Conservation (phyloP, 768 basidiomycete genomes). For the Ephemerocybe angulata region DNA sequence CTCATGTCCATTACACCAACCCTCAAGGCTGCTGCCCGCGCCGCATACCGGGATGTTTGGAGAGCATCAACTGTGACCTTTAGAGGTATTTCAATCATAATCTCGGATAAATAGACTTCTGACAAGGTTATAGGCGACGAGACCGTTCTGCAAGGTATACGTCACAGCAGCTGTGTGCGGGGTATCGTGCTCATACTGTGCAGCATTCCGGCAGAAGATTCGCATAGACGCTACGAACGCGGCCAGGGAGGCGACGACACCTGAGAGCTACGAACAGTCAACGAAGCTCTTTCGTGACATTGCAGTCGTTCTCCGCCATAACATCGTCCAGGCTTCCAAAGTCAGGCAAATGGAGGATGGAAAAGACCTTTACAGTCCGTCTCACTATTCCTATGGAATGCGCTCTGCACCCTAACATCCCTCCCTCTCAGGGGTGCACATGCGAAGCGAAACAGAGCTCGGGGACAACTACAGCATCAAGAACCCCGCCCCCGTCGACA, state of each 20-base stretch:
- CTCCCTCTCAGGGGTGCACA: slow-evolving; percentile 51
- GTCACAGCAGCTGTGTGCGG: slow-evolving; percentile 1
- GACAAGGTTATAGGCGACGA: slow-evolving; percentile 45
- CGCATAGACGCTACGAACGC: slow-evolving; percentile 51
- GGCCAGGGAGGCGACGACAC: slow-evolving; percentile 37
- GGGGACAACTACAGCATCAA: slow-evolving; percentile 83
- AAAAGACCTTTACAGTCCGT: slow-evolving; percentile 58
- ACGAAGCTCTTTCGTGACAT: slow-evolving; percentile 65
- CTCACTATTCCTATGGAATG: no score
- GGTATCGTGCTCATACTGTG: neutral
- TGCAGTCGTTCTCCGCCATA: slow-evolving; percentile 68
- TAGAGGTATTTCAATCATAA: slow-evolving; percentile 37
- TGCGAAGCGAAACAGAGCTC: slow-evolving; percentile 81
- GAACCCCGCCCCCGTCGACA: slow-evolving; percentile 43
- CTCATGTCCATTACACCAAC: slow-evolving; percentile 53
- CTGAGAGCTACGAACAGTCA: slow-evolving; percentile 48
- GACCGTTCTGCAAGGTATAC: slow-evolving; percentile 49
- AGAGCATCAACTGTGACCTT: slow-evolving; percentile 69
- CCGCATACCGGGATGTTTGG: slow-evolving; percentile 71
- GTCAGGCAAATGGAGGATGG: slow-evolving; percentile 30
- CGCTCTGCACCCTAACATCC: no score
- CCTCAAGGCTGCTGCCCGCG: slow-evolving; percentile 62
- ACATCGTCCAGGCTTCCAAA: slow-evolving; percentile 78
- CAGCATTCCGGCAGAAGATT: slow-evolving; percentile 75
- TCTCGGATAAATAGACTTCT: slow-evolving; percentile 5